A percentile compares a stretch with the other conserved stretches of the same genome.
phyloP scores from a whole-genome alignment of 176 grass and related monocot species.

The Panicum miliaceum region DNA sequence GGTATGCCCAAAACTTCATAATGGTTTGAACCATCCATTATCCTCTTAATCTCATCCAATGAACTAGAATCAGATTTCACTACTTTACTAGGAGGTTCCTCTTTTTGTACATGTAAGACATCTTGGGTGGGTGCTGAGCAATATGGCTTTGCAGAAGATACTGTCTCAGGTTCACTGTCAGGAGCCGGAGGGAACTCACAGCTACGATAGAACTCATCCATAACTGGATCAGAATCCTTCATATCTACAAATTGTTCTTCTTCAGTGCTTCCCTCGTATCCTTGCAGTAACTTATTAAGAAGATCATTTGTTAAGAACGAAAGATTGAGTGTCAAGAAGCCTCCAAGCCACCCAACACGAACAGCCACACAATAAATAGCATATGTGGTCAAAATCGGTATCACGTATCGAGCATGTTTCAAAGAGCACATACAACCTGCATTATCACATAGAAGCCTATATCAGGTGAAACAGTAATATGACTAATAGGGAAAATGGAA shows the following conservation, averaged over 20 bases:
- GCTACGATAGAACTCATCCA: constrained; percentile 64
- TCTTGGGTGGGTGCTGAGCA: constrained; percentile 68
- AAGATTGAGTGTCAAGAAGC: constrained; percentile 83
- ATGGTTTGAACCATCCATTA: constrained; percentile 79
- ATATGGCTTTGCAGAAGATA: constrained; percentile 64
- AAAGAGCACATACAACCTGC: constrained; percentile 95
- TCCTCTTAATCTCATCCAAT: constrained; percentile 93
- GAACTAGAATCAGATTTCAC: constrained; percentile 70
- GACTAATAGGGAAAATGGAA: not conserved
- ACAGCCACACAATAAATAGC: constrained; percentile 78
- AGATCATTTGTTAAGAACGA: constrained; percentile 96
- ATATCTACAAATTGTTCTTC: constrained; percentile 53
- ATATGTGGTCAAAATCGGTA: constrained; percentile 78
- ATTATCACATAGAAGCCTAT: constrained; percentile 31
- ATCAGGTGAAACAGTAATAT: constrained; percentile 31
- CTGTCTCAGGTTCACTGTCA: constrained; percentile 66
- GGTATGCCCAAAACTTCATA: constrained; percentile 85
- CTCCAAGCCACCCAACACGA: constrained; percentile 78
- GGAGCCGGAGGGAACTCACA: constrained; percentile 68
- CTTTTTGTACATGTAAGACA: constrained; percentile 66
- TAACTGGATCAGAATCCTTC: constrained; percentile 72
- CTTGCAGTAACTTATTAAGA: constrained; percentile 83
- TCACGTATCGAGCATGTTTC: constrained; percentile 87
- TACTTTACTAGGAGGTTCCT: constrained; percentile 75
- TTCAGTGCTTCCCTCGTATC: constrained; percentile 55